Conservation (phyloP, 129 eudicot species). For the Helichrysum umbraculigerum region DNA sequence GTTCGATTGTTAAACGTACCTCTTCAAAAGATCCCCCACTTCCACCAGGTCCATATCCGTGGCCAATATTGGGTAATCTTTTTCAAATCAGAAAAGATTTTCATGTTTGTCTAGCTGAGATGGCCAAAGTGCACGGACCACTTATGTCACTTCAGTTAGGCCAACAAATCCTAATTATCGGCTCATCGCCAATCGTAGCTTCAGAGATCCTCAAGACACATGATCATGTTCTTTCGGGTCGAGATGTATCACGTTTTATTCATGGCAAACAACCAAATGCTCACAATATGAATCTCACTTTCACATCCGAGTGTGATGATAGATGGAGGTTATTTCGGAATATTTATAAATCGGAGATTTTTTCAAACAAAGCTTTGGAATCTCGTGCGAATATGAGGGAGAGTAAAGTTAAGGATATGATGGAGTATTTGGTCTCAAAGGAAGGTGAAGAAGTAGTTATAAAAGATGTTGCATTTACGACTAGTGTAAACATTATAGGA, state of each 20-base stretch:
- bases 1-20: too few relatives aligned
- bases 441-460: conserved; percentile 29
- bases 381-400: conserved; percentile 23
- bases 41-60: too few relatives aligned
- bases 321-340: conserved; percentile 27
- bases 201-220: conserved; percentile 44
- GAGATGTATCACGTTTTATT: conserved; percentile 24
- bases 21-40: too few relatives aligned
- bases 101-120: conserved; percentile 31
- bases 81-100: background rate
- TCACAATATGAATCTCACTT: conserved; percentile 6
- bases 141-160: conserved; percentile 38
- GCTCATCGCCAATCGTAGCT: conserved; percentile 40
- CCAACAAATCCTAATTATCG: conserved; percentile 27
- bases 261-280: conserved; percentile 7
- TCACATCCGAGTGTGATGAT: conserved; percentile 21
- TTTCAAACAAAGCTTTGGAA: conserved; percentile 36
- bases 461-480: conserved; percentile 23
- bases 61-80: too few relatives aligned
- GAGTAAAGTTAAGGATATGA: conserved; percentile 21
- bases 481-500: conserved; percentile 35
- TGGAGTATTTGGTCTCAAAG: conserved; percentile 21
- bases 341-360: conserved; percentile 31
- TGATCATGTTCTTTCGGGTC: conserved; percentile 33
- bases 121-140: conserved; percentile 42